Conservation (phyloP, 192 early-diverging fungal genomes). For the Rhizoclosmatium globosum region DNA sequence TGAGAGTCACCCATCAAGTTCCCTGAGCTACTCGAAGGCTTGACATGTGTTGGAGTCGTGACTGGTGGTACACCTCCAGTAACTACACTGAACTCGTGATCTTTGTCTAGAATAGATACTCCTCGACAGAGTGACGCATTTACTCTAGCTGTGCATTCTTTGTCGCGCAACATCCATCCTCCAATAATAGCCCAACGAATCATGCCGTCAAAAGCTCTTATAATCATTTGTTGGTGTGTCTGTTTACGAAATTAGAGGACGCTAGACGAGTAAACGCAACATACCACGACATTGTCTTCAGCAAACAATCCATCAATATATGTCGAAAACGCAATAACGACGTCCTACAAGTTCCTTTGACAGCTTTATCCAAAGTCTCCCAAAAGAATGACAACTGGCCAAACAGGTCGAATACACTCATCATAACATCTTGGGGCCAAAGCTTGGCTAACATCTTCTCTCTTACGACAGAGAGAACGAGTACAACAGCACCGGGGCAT, state of each 20-base stretch:
- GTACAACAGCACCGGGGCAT: slow-evolving; percentile 73
- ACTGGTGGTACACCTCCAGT: background rate
- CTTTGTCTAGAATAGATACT: slow-evolving; percentile 68
- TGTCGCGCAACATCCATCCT: slow-evolving; percentile 81
- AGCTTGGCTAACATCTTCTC: slow-evolving; percentile 62
- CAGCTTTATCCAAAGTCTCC: slow-evolving; percentile 26
- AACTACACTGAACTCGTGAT: slow-evolving; percentile 59
- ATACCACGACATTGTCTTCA: slow-evolving; percentile 64
- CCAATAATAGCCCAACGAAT: slow-evolving; percentile 77
- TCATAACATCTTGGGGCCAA: slow-evolving; percentile 2
- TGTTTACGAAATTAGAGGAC: slow-evolving; percentile 10
- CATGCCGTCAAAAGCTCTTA: slow-evolving; percentile 77
- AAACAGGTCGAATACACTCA: slow-evolving; percentile 38
- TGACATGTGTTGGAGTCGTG: background rate
- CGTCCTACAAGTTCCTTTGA: slow-evolving; percentile 66
- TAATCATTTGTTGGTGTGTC: slow-evolving; percentile 66
- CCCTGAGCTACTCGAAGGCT: too few relatives aligned
- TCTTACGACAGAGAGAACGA: slow-evolving; percentile 75
- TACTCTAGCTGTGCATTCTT: slow-evolving; percentile 70
- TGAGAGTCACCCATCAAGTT: too few relatives aligned
- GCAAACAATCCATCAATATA: slow-evolving; percentile 73
- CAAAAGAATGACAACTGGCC: slow-evolving; percentile 2
- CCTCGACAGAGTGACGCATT: slow-evolving; percentile 75
- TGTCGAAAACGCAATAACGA: slow-evolving; percentile 74
- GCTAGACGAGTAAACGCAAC: background rate